Conservation (phyloP, 73 alveolate species). For the Paramecium caudatum region DNA sequence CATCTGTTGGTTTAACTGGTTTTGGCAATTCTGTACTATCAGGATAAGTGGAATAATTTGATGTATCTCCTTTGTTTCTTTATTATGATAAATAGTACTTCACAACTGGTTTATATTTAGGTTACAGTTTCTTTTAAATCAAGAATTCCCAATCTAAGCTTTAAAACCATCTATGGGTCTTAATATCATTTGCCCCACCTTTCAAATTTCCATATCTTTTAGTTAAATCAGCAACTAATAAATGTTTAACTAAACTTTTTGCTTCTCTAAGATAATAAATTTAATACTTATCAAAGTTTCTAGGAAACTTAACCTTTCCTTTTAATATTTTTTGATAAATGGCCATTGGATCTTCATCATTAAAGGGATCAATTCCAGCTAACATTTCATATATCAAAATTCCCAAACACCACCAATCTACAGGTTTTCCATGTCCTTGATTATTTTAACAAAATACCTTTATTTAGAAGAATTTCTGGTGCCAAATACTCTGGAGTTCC, state of each 20-base stretch:
- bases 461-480: constrained; percentile 95
- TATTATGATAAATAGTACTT: neutral
- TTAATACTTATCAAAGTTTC: constrained; percentile 84
- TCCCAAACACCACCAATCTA: constrained; percentile 99
- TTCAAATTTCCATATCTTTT: constrained; percentile 96
- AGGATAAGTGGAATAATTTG: constrained; percentile 92
- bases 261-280: constrained; percentile 79
- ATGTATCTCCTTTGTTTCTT: constrained; percentile 87
- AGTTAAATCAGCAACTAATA: constrained; percentile 89
- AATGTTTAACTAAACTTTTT: constrained; percentile 91
- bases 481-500: constrained; percentile 99
- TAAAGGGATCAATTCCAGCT: constrained; percentile 95
- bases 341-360: constrained; percentile 95
- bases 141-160: constrained; percentile 70
- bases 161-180: constrained; percentile 78
- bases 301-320: constrained; percentile 91
- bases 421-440: constrained; percentile 98
- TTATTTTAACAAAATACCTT: constrained; percentile 27
- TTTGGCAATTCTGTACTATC: constrained; percentile 90
- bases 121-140: constrained; percentile 47
- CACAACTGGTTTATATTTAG: constrained; percentile 60
- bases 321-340: constrained; percentile 92
- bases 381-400: constrained; percentile 94
- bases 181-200: constrained; percentile 84
- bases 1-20: constrained; percentile 87